Evolutionary conservation across 805 yeast species (phyloP), one percentile per base, ranked within the genome.

Genomic region (Torulaspora delbrueckii): DNA sequence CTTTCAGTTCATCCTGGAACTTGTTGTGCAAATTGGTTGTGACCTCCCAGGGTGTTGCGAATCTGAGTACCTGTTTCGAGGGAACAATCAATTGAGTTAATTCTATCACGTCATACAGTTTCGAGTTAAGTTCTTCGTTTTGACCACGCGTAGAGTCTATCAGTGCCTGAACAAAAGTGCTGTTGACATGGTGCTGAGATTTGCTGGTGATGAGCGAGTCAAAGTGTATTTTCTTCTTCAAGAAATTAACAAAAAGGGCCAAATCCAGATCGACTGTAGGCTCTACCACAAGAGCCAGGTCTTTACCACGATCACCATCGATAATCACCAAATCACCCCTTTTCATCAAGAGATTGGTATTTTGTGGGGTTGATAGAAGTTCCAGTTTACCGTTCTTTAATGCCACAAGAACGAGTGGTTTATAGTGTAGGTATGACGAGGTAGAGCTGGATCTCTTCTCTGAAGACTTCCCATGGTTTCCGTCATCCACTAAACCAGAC

Each of bases 281-380:
- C 50, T 82, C 84, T 24, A 84, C 67, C 36, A 85, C 79, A 76
- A 81, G 76, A 8, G 82, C 91, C 51, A 86, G 64, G 63, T 86
- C 95, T 56, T 83, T 83, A 24, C 95, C 95, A 50, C 93, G 72
- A 61, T 86, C 95, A 44, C 93, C 95, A 66, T 86, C 93, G 46
- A 84, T 83, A 14, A 85, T 79, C 8, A 84, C 85, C 58, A 85
- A 71, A 63, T 86, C 93, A 45, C 77, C 72, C 37, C 77, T 71
- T 50, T 72, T 74, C 48, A 85, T 68, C 40, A 66, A 65, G 40
- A 85, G 68, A 56, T 83, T 84, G 10, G 88, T 76, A 55, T 77
- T 77, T 47, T 75, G 74, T 3, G 88, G 85, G 27, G 80, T 77
- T 2, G 87, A 80, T 33, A 84, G 70, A 25, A 85, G 73, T 62